These are phyloP conservation scores for Mortierella antarctica DNA, from an alignment of 192 early-diverging fungal species.

Conservation along the genomic window DNA sequence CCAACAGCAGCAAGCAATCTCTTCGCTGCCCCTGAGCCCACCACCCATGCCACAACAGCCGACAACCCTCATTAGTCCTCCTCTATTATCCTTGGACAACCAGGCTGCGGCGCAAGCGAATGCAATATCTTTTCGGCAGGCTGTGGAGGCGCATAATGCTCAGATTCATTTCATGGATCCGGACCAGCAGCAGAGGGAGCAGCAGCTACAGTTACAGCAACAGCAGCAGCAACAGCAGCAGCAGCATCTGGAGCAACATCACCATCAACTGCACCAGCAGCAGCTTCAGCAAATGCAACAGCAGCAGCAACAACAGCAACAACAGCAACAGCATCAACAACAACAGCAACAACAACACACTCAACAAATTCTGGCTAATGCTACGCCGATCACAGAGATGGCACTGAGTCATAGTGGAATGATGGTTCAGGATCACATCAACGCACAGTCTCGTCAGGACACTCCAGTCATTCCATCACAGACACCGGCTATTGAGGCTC, in stretches of 20 bases:
- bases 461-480: constrained; percentile 51
- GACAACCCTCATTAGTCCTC: too few species aligned
- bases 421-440: constrained; percentile 15
- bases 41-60: neutral
- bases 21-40: constrained; percentile 18
- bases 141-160: constrained; percentile 8
- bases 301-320: constrained; percentile 6
- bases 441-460: constrained; percentile 6
- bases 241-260: constrained; percentile 18
- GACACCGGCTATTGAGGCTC: constrained; percentile 12
- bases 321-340: constrained; percentile 1
- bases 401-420: constrained; percentile 1
- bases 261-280: constrained; percentile 26
- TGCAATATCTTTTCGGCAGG: constrained; percentile 28
- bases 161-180: constrained; percentile 14
- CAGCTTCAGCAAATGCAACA: constrained; percentile 22
- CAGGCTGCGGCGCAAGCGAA: constrained; percentile 17
- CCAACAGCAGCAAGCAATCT: constrained; percentile 17
- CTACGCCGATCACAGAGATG: constrained; percentile 2
- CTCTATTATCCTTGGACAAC: neutral
- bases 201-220: constrained; percentile 17
- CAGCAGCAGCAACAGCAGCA: constrained; percentile 23
- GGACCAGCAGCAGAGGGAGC: constrained; percentile 19
- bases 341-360: constrained; percentile 2
- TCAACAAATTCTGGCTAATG: constrained; percentile 1